phyloP scores from a whole-genome alignment of 208 protist genomes.

The Crithidia fasciculata region DNA sequence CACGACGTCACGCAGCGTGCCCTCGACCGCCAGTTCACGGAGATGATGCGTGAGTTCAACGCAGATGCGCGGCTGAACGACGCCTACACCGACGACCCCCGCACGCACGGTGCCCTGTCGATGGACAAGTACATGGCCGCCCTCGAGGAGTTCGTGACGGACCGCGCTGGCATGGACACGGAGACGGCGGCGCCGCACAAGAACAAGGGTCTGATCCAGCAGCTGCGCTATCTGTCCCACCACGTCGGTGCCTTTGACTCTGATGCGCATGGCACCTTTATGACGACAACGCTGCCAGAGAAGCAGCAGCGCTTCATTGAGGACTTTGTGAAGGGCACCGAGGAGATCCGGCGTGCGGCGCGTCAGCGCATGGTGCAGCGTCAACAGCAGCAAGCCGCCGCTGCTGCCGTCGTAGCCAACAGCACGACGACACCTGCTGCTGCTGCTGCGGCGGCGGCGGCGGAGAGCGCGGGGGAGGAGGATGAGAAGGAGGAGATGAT shows the following conservation, averaged over 20 bases:
- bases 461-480: constrained; percentile 7
- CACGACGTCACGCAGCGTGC: constrained; percentile 66
- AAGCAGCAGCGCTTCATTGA: constrained; percentile 78
- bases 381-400: constrained; percentile 8
- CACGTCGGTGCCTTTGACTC: constrained; percentile 65
- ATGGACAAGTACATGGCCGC: constrained; percentile 81
- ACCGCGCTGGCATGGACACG: constrained; percentile 71
- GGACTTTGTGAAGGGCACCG: constrained; percentile 68
- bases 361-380: constrained; percentile 38
- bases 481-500: constrained; percentile 57
- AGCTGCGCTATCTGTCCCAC: constrained; percentile 69
- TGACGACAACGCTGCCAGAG: constrained; percentile 70
- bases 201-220: constrained; percentile 85
- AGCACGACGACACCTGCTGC: not conserved
- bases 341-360: constrained; percentile 72
- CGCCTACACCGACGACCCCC: constrained; percentile 77
- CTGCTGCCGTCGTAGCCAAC: not conserved
- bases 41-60: constrained; percentile 82
- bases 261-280: constrained; percentile 58
- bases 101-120: constrained; percentile 72
- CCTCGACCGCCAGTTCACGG: constrained; percentile 69
- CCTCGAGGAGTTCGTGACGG: constrained; percentile 81
- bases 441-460: not conserved
- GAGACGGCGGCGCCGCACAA: constrained; percentile 70
- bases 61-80: constrained; percentile 72